Percentiles rank a stretch among this genome's conserved stretches.
Evolutionary conservation across 495 filamentous ascomycete genomes (phyloP).

Genomic region (Podospora didyma): DNA sequence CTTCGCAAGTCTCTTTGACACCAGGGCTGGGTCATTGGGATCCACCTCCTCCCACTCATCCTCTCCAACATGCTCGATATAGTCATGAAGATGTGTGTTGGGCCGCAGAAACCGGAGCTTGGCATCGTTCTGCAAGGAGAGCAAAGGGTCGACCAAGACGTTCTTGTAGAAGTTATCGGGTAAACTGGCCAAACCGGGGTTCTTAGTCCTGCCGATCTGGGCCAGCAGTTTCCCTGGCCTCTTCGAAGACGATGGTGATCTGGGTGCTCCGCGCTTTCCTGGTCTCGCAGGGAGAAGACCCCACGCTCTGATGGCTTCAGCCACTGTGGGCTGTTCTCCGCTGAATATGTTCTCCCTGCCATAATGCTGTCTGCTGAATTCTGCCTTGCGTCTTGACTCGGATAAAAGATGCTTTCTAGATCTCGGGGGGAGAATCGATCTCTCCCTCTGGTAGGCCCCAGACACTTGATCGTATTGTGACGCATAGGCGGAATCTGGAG

Average conservation of each 20-base stretch:
- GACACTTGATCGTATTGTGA: background rate
- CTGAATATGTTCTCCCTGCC: background rate
- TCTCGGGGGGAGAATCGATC: background rate
- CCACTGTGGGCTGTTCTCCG: slow-evolving; percentile 17
- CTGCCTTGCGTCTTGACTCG: background rate
- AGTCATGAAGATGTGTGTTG: slow-evolving; percentile 23
- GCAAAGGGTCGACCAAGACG: background rate
- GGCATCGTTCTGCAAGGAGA: background rate
- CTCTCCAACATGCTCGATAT: background rate
- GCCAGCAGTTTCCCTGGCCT: slow-evolving; percentile 18
- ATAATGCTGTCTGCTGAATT: background rate
- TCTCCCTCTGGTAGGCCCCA: background rate
- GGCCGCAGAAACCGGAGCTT: slow-evolving; percentile 21
- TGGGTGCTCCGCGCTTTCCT: slow-evolving; percentile 11
- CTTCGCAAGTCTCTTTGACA: too few species aligned
- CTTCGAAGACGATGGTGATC: background rate
- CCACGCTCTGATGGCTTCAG: slow-evolving; percentile 28
- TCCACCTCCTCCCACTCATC: too few species aligned
- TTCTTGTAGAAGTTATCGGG: slow-evolving; percentile 20
- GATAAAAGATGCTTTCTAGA: background rate
- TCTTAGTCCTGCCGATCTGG: slow-evolving; percentile 21
- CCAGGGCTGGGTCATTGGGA: too few species aligned
- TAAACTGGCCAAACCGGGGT: slow-evolving; percentile 29
- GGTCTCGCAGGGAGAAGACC: slow-evolving; percentile 22
- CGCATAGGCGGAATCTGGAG: background rate